Evolutionary conservation across 1,284 basidiomycete species (phyloP), one percentile per base, ranked within the genome.

Genomic region (Malassezia yamatoensis): DNA sequence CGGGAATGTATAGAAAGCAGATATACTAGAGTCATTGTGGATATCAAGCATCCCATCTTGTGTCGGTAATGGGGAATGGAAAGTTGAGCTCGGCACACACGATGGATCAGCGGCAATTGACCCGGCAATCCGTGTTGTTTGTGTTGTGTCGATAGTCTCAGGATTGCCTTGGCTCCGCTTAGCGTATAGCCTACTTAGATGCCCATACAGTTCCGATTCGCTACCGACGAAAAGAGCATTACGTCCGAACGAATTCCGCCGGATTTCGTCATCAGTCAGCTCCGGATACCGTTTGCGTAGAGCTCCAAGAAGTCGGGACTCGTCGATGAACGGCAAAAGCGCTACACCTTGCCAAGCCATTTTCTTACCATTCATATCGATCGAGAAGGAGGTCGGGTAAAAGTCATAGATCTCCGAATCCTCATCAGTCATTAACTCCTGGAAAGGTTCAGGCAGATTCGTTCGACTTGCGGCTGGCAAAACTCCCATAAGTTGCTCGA

Each of bases 261-360:
- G 79, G 42, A 82, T 79, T 76, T 99, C 93, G 10, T 88, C 88
- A 49, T 88, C 85, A 1, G 81, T 82, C 40, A 99, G 80, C 40
- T 83, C 77, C 0, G 80, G 76, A 76, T 93, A 89, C 57, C 82
- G 81, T 24, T 81, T 78, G 15, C 80, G 81, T 83, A 99, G 88
- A 2, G 90, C 89, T 21, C 81, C 83, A 49, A 74, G 62, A 15
- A 74, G 53, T 16, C 91, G 82, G 58, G 81, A 82, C 74, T 86
- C 82, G 71, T 98, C 89, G 63, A 99, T 98, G 78, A 98, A 99
- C 0, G 94, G 91, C 20, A 99, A 78, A 2, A 98, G 79, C 0
- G 91, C 91, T 44, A 99, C 90, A 54, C 94, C 94, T 77, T 99
- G 94, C 94, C 94, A 99, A 1, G 87, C 81, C 91, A 98, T 96